These are phyloP conservation scores for Millerozyma acaciae DNA, from an alignment of 805 yeast genomes.

Conservation along the genomic window DNA sequence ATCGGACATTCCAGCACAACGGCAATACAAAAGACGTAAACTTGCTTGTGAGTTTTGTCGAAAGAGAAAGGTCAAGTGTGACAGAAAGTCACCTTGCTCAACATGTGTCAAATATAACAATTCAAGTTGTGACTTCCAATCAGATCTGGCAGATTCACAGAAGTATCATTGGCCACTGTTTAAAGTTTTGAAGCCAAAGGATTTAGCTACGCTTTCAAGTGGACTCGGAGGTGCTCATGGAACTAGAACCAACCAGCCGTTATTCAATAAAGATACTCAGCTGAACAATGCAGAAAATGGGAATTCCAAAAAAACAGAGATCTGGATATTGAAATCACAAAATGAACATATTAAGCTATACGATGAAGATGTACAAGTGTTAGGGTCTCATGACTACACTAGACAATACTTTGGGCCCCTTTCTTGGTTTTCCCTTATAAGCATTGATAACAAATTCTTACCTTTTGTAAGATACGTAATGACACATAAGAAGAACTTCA, in stretches of 20 bases:
- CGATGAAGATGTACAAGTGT: conserved; percentile 11
- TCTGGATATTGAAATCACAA: background rate
- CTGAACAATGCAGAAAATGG: background rate
- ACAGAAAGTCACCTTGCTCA: conserved; percentile 22
- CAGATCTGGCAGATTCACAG: background rate
- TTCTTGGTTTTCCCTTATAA: conserved; percentile 22
- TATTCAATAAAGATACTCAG: background rate
- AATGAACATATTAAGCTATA: conserved; percentile 10
- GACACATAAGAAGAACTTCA: conserved; percentile 1
- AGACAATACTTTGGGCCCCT: conserved; percentile 23
- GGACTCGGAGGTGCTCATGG: background rate
- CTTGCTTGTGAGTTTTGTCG: conserved; percentile 5
- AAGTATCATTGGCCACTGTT: background rate
- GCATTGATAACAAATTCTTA: conserved; percentile 12
- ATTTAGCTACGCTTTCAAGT: background rate
- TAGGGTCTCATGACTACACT: conserved; percentile 14
- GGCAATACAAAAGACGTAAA: conserved; percentile 1
- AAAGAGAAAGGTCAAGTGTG: conserved; percentile 24
- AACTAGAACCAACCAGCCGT: background rate
- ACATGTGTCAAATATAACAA: conserved; percentile 18
- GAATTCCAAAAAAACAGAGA: background rate
- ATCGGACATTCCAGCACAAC: background rate
- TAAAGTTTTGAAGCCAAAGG: background rate
- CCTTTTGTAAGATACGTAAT: background rate
- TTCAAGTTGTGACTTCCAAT: background rate